Base-by-base conservation (phyloP, 169 alveolate species). In the Plasmodium malariae region DNA sequence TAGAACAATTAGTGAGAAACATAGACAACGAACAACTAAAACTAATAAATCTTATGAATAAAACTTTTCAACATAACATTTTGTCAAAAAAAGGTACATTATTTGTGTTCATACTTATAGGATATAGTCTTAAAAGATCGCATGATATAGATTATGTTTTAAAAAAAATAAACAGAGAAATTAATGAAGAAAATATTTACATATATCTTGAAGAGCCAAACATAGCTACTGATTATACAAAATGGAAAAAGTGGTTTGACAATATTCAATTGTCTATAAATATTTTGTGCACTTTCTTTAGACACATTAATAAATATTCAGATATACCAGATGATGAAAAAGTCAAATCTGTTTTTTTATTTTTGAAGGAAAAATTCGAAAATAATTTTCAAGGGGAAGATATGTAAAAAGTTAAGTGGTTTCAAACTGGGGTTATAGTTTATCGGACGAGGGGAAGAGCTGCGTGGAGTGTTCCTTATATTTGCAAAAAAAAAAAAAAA, bases 61-160 rank as follows among this genome's bases (percentile, higher is more conserved):
- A 45, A 36, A 55, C 54, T 28, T 80, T 80, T 43, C 90, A 80
- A 80, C 43, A 80, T 9, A 80, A 80, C 51, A 80, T 80, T 34
- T 62, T 80, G 14, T 80, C 90, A 40, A 80, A 80, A 71, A 80
- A 36, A 30, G 90, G 90, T 7, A 80, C 80, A 24, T 57, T 80
- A 65, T 59, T 80, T 57, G 21, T 80, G 21, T 80, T 80, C 30
- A 70, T 80, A 49, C 34, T 80, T 51, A 80, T 80, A 26, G 90
- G 90, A 28, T 80, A 65, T 28, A 72, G 63, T 26, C 34, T 80
- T 48, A 80, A 67, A 54, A 80, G 26, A 70, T 17, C 90, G 30
- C 67, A 70, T 9, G 90, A 80, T 17, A 71, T 80, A 26, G 0
- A 4, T 24, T 57, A 65, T 19, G 34, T 80, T 26, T 71, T 80